Conservation (phyloP, 2,329 filamentous ascomycete genomes). For the Rutstroemia sp. region DNA sequence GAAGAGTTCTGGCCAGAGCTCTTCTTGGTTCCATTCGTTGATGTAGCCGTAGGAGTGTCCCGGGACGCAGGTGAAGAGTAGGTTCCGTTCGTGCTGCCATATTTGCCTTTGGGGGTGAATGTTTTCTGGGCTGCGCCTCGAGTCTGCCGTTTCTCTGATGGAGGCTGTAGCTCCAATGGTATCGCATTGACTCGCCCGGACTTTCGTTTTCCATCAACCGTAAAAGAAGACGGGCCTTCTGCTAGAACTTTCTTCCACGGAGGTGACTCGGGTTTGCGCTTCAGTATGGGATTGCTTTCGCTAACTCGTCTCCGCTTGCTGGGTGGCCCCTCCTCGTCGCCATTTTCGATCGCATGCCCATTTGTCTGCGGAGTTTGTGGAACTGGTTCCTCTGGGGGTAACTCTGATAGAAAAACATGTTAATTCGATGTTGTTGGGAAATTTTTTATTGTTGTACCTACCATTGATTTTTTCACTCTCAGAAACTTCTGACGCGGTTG, state of each 20-base stretch:
- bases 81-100: conserved; percentile 18
- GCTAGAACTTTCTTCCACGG: conserved; percentile 86
- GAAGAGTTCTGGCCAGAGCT: conserved; percentile 13
- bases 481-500: conserved; percentile 29
- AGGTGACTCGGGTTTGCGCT: conserved; percentile 60
- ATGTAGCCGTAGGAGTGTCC: conserved; percentile 14
- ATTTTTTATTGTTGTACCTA: conserved; percentile 11
- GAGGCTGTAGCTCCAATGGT: conserved; percentile 45
- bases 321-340: conserved; percentile 41
- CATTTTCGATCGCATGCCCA: conserved; percentile 23
- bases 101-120: conserved; percentile 22
- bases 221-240: conserved; percentile 81
- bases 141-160: conserved; percentile 44
- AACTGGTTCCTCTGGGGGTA: conserved; percentile 19
- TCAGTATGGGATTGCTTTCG: conserved; percentile 38
- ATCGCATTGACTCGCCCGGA: conserved; percentile 56
- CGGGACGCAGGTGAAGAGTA: conserved; percentile 14
- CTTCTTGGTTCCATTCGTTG: conserved; percentile 18
- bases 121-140: conserved; percentile 36
- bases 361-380: conserved; percentile 24
- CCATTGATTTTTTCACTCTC: conserved; percentile 26
- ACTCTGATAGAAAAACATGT: conserved; percentile 17
- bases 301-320: conserved; percentile 59
- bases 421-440: conserved; percentile 4
- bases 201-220: conserved; percentile 62